Evolutionary conservation across 1,284 basidiomycete species (phyloP), one percentile per base, ranked within the genome.

Genomic region (Sporisorium iseilematis-ciliati): DNA sequence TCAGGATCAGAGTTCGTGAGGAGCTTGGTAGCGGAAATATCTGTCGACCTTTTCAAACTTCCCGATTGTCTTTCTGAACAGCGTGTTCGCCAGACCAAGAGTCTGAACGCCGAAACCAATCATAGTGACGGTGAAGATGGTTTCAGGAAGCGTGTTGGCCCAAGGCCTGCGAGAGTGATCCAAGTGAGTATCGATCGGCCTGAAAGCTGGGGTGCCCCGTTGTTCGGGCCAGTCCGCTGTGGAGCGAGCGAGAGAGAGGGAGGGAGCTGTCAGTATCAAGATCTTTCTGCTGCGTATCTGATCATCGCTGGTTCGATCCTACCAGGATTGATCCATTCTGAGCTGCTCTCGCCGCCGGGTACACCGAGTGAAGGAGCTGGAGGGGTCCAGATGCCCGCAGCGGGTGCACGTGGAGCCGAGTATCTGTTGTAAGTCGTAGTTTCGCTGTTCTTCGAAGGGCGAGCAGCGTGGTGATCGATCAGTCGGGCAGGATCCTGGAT

Each of bases 71-170:
- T 29, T 49, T 21, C 59, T 56, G 42, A 52, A 63, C 23, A 57
- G 16, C 8, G 61, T 63, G 23, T 63, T 63, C 11, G 54, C 61
- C 41, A 63, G 29, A 3, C 61, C 61, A 20, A 63, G 50, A 10
- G 61, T 41, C 41, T 63, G 61, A 2, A 63, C 61, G 6, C 61
- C 61, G 14, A 63, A 16, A 7, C 61, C 61, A 29, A 63, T 63
- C 61, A 63, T 63, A 7, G 61, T 53, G 0, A 56, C 35, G 7
- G 54, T 52, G 18, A 63, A 63, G n/a, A 63, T 29, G 21, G 23
- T 43, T 33, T 63, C 61, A n/a, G 61, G 53, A 7, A 56, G 25
- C 11, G 49, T 53, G 49, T 57, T 63, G 26, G 61, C 61, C 61
- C 61, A 63, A 11, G 61, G 61, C 14, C 61, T 23, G 4, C 61